These are phyloP conservation scores for Scutellaria galericulata DNA, from an alignment of 257 asterid genomes.

Conservation along the genomic window DNA sequence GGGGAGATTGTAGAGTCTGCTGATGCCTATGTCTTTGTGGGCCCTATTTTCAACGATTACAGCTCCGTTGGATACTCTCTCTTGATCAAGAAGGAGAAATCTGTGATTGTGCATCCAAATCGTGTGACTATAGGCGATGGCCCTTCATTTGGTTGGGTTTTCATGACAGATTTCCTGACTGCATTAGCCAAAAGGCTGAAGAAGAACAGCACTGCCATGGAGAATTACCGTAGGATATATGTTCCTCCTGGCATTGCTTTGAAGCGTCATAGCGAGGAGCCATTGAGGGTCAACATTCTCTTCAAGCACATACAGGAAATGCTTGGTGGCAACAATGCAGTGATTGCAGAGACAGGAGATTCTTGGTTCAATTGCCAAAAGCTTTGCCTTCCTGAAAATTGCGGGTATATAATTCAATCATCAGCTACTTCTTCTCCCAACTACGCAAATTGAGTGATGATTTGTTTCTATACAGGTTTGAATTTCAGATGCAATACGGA, in stretches of 20 bases:
- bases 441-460: not conserved
- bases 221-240: conserved; percentile 55
- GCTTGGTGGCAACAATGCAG: conserved; percentile 53
- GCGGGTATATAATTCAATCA: conserved; percentile 41
- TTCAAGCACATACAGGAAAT: conserved; percentile 66
- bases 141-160: conserved; percentile 63
- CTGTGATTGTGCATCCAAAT: conserved; percentile 55
- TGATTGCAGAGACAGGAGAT: conserved; percentile 66
- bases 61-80: conserved; percentile 66
- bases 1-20: conserved; percentile 68
- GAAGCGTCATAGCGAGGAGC: conserved; percentile 45
- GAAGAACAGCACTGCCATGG: conserved; percentile 56
- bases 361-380: conserved; percentile 72
- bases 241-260: conserved; percentile 57
- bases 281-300: conserved; percentile 59
- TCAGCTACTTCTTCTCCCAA: not conserved
- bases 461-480: conserved; percentile 37
- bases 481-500: conserved; percentile 65
- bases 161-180: conserved; percentile 54
- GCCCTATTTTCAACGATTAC: conserved; percentile 61
- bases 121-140: conserved; percentile 61
- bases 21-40: conserved; percentile 57
- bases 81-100: conserved; percentile 56
- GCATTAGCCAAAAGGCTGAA: conserved; percentile 53
- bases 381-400: conserved; percentile 55